Conservation (phyloP, 192 early-diverging fungal species). For the Gonapodya sp. region DNA sequence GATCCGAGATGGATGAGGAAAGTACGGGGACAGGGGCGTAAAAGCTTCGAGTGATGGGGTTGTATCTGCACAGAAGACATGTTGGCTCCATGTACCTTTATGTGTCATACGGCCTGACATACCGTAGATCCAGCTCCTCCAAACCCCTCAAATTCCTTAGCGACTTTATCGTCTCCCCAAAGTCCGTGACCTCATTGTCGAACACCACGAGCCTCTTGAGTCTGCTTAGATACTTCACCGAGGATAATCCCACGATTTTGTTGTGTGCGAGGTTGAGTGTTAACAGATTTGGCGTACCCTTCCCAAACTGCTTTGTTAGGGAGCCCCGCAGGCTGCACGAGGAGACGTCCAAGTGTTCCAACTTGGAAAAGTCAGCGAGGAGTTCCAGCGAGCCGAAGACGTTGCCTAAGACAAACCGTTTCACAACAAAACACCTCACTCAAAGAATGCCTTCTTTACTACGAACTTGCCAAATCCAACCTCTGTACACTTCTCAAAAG, state of each 20-base stretch:
- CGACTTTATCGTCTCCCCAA: background rate
- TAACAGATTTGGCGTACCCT: background rate
- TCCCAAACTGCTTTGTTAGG: background rate
- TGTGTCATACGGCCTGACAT: background rate
- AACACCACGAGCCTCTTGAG: background rate
- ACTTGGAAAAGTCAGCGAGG: background rate
- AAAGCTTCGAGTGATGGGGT: background rate
- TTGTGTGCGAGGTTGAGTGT: background rate
- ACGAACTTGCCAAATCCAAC: background rate
- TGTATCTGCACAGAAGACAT: background rate
- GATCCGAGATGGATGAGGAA: background rate
- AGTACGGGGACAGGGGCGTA: background rate
- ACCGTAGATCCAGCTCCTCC: constrained; percentile 6
- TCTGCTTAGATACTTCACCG: background rate
- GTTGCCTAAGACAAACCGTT: background rate
- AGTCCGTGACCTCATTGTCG: background rate
- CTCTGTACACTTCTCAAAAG: background rate
- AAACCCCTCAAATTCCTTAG: background rate
- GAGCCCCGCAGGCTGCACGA: constrained; percentile 8
- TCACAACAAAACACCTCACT: background rate
- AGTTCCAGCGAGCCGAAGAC: background rate
- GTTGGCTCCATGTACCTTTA: background rate
- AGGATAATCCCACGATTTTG: background rate
- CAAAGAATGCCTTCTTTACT: too few species aligned
- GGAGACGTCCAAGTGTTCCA: background rate